Conservation (phyloP, 164 flowering plant species). For the Amborella trichopoda region DNA sequence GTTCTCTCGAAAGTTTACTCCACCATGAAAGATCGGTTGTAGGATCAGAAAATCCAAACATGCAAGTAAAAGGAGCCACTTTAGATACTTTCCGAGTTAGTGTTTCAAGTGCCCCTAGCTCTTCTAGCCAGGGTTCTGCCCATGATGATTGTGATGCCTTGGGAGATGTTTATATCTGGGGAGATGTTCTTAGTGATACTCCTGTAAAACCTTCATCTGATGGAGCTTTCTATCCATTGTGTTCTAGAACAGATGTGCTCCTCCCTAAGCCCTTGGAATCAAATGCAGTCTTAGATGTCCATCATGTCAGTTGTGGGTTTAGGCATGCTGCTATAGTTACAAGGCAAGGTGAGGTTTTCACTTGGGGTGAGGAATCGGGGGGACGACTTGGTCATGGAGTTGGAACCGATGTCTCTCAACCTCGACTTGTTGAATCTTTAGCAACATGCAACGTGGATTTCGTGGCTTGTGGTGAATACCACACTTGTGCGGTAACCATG, state of each 20-base stretch:
- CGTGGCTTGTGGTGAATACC: slow-evolving; percentile 29
- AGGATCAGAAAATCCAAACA: slow-evolving; percentile 18
- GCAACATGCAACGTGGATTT: slow-evolving; percentile 19
- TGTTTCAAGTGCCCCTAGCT: slow-evolving; percentile 33
- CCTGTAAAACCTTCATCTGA: slow-evolving; percentile 37
- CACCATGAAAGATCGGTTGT: slow-evolving; percentile 18
- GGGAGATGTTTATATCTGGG: slow-evolving; percentile 30
- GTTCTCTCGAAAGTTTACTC: slow-evolving; percentile 24
- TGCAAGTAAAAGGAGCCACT: slow-evolving; percentile 27
- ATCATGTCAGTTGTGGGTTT: slow-evolving; percentile 73
- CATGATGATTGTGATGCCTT: slow-evolving; percentile 31
- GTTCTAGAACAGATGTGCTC: slow-evolving; percentile 46
- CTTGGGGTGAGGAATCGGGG: slow-evolving; percentile 37
- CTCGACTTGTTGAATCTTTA: slow-evolving; percentile 25
- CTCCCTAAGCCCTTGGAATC: slow-evolving; percentile 71
- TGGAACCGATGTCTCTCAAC: slow-evolving; percentile 23
- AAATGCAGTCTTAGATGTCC: slow-evolving; percentile 76
- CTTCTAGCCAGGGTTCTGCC: slow-evolving; percentile 30
- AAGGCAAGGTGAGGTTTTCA: slow-evolving; percentile 61
- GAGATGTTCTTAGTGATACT: slow-evolving; percentile 33
- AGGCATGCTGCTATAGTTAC: slow-evolving; percentile 82
- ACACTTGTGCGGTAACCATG: slow-evolving; percentile 25
- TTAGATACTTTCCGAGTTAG: slow-evolving; percentile 29
- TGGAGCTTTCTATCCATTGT: slow-evolving; percentile 22
- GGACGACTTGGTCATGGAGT: slow-evolving; percentile 32